Percentiles rank a stretch among this genome's conserved stretches.
Conservation (phyloP, 2,329 filamentous ascomycete genomes). For the Alternaria metachromatica region DNA sequence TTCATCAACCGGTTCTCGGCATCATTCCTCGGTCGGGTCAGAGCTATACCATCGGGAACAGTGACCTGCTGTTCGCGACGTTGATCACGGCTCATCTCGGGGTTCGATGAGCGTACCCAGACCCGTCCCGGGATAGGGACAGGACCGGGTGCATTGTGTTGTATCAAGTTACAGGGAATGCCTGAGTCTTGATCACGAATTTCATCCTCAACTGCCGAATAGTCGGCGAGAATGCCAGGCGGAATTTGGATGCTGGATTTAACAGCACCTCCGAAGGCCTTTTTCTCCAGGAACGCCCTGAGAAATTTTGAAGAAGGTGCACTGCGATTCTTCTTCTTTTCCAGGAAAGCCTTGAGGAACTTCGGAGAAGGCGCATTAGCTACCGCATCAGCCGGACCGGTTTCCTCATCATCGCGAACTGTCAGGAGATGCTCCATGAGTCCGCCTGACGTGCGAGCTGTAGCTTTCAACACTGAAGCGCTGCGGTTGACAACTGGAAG, state of each 20-base stretch:
- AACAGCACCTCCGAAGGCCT: neutral
- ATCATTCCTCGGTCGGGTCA: neutral
- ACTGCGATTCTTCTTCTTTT: neutral
- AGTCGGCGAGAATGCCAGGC: neutral
- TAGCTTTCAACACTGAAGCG: neutral
- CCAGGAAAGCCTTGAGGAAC: neutral
- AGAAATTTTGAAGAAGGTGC: neutral
- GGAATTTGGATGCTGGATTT: neutral
- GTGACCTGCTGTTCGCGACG: neutral
- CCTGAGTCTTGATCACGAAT: neutral
- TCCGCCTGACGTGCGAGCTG: accelerated
- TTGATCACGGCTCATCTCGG: neutral
- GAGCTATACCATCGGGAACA: neutral
- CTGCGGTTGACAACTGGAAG: accelerated
- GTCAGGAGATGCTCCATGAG: neutral
- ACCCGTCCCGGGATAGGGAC: neutral
- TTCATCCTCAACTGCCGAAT: neutral
- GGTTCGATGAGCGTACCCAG: neutral
- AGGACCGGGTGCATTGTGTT: neutral
- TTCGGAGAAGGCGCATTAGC: neutral
- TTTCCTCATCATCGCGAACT: neutral
- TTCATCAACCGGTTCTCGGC: neutral
- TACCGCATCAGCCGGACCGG: neutral
- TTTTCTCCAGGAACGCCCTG: neutral
- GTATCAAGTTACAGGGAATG: neutral